Evolutionary conservation across 371 early-diverging fungal genomes (phyloP).

Genomic region (Polyrhizophydium stewartii): DNA sequence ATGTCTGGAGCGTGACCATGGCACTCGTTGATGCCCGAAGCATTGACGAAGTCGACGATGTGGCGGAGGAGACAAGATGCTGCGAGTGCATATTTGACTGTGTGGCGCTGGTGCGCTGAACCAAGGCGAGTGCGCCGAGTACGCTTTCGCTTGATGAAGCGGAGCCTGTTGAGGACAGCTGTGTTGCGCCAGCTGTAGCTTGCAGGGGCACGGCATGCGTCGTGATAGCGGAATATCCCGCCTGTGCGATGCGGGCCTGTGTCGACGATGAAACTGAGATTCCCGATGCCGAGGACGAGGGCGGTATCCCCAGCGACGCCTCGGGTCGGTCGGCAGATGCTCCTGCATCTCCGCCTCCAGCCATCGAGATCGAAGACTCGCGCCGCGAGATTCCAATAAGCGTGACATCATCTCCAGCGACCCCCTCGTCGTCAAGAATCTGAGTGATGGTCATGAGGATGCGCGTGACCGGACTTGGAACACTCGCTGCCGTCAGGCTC

Average conservation of each 20-base stretch:
- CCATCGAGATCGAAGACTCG: background rate
- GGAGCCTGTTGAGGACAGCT: too few relatives aligned
- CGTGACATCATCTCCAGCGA: background rate
- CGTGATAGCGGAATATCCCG: too few relatives aligned
- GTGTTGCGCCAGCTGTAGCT: too few relatives aligned
- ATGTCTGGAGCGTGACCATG: too few relatives aligned
- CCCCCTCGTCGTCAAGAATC: slow-evolving; percentile 7
- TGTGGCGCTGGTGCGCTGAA: too few relatives aligned
- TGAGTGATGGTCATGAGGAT: slow-evolving; percentile 5
- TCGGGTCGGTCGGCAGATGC: background rate
- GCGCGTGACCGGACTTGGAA: slow-evolving; percentile 5
- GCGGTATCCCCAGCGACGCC: background rate
- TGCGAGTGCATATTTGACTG: too few relatives aligned
- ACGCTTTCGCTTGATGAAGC: too few relatives aligned
- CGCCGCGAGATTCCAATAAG: background rate
- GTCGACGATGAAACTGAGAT: background rate
- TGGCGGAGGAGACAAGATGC: too few relatives aligned
- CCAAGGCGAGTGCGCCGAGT: too few relatives aligned
- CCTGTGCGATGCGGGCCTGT: background rate
- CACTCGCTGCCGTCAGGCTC: slow-evolving; percentile 6
- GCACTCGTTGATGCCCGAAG: too few relatives aligned
- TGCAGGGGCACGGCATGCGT: too few relatives aligned
- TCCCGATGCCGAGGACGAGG: background rate
- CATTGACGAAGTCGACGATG: too few relatives aligned
- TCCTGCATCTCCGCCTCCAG: background rate